A percentile compares a stretch with the other conserved stretches of the same genome.
These are phyloP conservation scores for Dianthus caryophyllus DNA, from an alignment of 148 eudicot species.

Conservation along the genomic window DNA sequence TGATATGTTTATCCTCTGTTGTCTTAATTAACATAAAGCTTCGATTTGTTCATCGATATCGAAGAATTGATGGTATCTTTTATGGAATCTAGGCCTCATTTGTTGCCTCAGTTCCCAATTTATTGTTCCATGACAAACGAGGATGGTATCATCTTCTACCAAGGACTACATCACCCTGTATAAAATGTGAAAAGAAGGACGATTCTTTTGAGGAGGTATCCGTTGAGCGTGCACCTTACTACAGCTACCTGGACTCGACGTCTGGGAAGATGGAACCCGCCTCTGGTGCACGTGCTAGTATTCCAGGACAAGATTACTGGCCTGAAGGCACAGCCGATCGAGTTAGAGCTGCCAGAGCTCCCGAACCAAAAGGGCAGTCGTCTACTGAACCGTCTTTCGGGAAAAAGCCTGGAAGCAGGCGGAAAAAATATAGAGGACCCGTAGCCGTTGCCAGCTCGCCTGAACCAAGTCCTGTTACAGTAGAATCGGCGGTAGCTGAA, in stretches of 20 bases:
- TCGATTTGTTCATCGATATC: constrained; percentile 9
- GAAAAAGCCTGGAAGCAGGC: constrained; percentile 83
- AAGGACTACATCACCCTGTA: constrained; percentile 35
- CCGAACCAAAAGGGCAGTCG: constrained; percentile 73
- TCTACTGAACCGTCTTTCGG: constrained; percentile 73
- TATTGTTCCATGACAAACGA: constrained; percentile 30
- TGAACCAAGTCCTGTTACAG: constrained; percentile 33
- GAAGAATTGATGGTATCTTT: constrained; percentile 3
- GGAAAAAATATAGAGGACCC: constrained; percentile 54
- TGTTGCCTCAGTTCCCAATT: constrained; percentile 41
- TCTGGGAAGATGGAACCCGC: constrained; percentile 94
- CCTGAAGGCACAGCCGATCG: constrained; percentile 94
- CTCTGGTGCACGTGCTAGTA: constrained; percentile 97
- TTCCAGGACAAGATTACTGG: constrained; percentile 88
- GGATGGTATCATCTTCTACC: constrained; percentile 24
- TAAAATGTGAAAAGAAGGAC: constrained; percentile 69
- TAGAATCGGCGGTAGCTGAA: constrained; percentile 41
- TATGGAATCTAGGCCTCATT: constrained; percentile 39
- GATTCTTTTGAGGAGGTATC: constrained; percentile 44
- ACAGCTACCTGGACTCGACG: constrained; percentile 83
- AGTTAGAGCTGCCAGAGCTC: constrained; percentile 85
- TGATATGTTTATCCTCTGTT: background rate
- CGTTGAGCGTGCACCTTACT: constrained; percentile 80
- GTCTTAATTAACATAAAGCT: background rate
- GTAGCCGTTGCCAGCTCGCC: constrained; percentile 46